Evolutionary conservation across 345 rosid species (phyloP), one percentile per base, ranked within the genome.

Genomic region (Citrus sp.): DNA sequence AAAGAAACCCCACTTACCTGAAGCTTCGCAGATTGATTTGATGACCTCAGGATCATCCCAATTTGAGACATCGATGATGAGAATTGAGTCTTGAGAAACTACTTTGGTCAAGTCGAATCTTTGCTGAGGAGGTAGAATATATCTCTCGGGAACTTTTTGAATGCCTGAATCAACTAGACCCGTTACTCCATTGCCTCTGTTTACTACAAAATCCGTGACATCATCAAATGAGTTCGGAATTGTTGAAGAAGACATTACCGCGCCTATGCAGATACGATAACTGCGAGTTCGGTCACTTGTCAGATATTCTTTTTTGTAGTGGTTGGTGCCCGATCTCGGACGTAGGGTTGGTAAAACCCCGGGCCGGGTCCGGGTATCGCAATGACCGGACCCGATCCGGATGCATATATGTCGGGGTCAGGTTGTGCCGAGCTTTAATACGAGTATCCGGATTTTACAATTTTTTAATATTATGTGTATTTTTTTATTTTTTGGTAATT

Each of bases 1-100:
- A 54, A 84, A 84, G 72, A 84, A 80, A 9, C 86, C 86, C 81
- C 68, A 83, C 27, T 70, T 65, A 8, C 70, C 28, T 9, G 83
- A 83, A 5, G 86, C 86, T 32, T 77, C 32, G 16, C 77, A 58
- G 58, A 80, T 74, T 3, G 79, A 80, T 37, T 78, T 72, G 16
- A 25, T 27, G n/a, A 77, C 77, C 46, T 70, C 9, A 10, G 66
- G 66, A 62, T 27, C 35, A 30, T 28, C 28, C 66, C 66, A 70
- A 38, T 76, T 28, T 56, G 83, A 80, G 28, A 70, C 76, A 46
- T 80, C 80, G 75, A 80, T 80, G 4, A 70, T 19, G 4, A 68
- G 83, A 64, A 76, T 80, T 10, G 79, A 54, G 9, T 63, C 61
- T 12, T 28, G 37, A 0, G 83, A 0, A 6, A 59, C 18, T n/a